These are phyloP conservation scores for Deuterostichococcus epilithicus DNA, from an alignment of 139 green algal species.

Conservation along the genomic window DNA sequence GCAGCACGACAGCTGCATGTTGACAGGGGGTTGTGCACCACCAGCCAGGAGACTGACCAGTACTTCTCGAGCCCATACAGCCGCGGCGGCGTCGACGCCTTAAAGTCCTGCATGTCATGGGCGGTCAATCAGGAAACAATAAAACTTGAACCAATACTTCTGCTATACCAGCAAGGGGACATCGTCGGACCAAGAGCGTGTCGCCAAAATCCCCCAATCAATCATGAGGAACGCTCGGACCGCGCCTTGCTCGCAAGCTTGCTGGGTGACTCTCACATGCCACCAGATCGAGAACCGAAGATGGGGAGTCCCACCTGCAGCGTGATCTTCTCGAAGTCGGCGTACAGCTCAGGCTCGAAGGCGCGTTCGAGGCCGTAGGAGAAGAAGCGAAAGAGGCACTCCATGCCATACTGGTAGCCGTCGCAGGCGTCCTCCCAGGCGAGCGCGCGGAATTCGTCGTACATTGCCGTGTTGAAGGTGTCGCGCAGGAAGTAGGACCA, in stretches of 20 bases:
- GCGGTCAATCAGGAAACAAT: no score
- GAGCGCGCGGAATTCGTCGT: slow-evolving; percentile 74
- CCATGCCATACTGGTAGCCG: slow-evolving; percentile 79
- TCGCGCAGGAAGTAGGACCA: slow-evolving; percentile 97
- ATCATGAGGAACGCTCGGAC: no score
- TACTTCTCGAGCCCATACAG: slow-evolving; percentile 98
- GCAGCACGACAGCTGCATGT: no score
- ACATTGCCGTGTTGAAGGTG: slow-evolving; percentile 91
- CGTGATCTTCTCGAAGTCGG: slow-evolving; percentile 84
- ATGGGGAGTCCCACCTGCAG: slow-evolving; percentile 35
- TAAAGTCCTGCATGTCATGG: slow-evolving; percentile 73
- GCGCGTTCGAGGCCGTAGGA: slow-evolving; percentile 88
- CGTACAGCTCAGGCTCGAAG: slow-evolving; percentile 69
- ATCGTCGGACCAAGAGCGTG: no score
- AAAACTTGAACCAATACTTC: no score
- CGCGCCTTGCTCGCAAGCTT: no score
- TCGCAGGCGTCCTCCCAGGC: slow-evolving; percentile 35
- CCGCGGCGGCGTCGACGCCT: slow-evolving; percentile 39
- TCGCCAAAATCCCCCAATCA: no score
- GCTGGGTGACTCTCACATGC: no score
- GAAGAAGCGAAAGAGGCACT: slow-evolving; percentile 94
- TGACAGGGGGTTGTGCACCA: not conserved
- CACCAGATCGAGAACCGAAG: not conserved
- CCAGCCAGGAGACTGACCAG: slow-evolving; percentile 58
- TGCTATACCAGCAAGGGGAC: no score